Base-by-base conservation (phyloP, 768 basidiomycete species). In the Kwoniella dendrophila region DNA sequence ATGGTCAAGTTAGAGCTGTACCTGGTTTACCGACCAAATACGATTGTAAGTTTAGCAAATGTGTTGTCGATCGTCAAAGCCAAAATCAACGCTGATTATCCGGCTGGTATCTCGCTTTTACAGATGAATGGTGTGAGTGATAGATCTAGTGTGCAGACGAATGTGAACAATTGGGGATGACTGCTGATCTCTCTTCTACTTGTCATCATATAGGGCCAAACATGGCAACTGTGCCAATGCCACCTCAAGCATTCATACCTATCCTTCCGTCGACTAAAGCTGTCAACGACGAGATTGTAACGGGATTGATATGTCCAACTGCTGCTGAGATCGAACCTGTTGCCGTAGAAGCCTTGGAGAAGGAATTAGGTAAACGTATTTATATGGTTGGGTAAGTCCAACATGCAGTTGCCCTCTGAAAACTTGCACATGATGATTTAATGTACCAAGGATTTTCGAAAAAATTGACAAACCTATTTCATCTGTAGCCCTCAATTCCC, bases 341-440 rank as follows among this genome's bases (percentile, higher is more conserved):
- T 36, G 56, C 49, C 7, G 55, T 58, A 0, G 52, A 16, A 4
- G 64, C 54, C 7, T 11, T 67, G 18, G 62, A 63, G 22, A 20
- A 56, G 26, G 62, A 58, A 14, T 4, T 68, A 20, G 63, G 59
- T 8, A 61, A 56, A 38, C 54, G 48, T 18, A 44, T 69, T 24
- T 48, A 62, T 22, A 64, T 61, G 62, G 50, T 45, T n/a, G 67
- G 70, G 70, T 69, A 51, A 56, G 70, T 66, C n/a, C 7, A 7
- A 14, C 10, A 26, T 47, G 34, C 20, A 10, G 32, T 20, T 8
- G 11, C 32, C 18, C n/a, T 20, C 36, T 18, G 11, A 7, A 22
- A 2, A 12, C 27, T 18, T 32, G 24, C 18, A 33, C 5, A 11
- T 12, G 29, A 34, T 1, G 26, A n/a, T 49, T 18, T 41, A 55